Conservation (phyloP, 148 eudicot genomes). For the Spergularia bocconei region DNA sequence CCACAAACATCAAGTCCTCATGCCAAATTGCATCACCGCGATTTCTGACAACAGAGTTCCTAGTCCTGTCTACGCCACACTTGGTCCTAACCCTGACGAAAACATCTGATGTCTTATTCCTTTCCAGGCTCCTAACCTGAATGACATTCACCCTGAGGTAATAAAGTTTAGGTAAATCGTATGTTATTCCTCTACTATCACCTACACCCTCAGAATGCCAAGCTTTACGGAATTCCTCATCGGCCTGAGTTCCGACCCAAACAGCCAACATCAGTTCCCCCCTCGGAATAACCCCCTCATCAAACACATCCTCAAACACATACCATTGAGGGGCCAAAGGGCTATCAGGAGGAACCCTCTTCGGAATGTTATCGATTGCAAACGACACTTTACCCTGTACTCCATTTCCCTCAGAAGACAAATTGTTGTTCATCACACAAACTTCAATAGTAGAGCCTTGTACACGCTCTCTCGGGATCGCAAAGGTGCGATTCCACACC, state of each 20-base stretch:
- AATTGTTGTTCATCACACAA: slow-evolving; percentile 11
- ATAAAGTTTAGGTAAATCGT: slow-evolving; percentile 44
- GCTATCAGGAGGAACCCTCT: slow-evolving; percentile 38
- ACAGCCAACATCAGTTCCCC: slow-evolving; percentile 42
- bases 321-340: slow-evolving; percentile 49
- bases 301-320: slow-evolving; percentile 20
- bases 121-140: slow-evolving; percentile 36
- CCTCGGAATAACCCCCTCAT: slow-evolving; percentile 1
- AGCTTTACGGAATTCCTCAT: slow-evolving; percentile 42
- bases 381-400: slow-evolving; percentile 29
- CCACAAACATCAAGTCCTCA: slow-evolving; percentile 47
- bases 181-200: slow-evolving; percentile 31
- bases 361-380: slow-evolving; percentile 32
- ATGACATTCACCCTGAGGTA: slow-evolving; percentile 41
- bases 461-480: slow-evolving; percentile 36
- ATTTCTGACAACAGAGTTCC: slow-evolving; percentile 16
- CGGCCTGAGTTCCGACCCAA: slow-evolving; percentile 50
- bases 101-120: slow-evolving; percentile 23
- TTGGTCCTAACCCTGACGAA: slow-evolving; percentile 35
- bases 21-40: slow-evolving; percentile 34
- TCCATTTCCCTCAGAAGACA: slow-evolving; percentile 13
- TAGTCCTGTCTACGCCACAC: slow-evolving; percentile 19
- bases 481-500: slow-evolving; percentile 39
- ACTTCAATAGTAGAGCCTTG: slow-evolving; percentile 27
- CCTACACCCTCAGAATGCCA: slow-evolving; percentile 35